These are phyloP conservation scores for Arabidopsis arenosa DNA, from an alignment of 345 rosid species.

Conservation along the genomic window DNA sequence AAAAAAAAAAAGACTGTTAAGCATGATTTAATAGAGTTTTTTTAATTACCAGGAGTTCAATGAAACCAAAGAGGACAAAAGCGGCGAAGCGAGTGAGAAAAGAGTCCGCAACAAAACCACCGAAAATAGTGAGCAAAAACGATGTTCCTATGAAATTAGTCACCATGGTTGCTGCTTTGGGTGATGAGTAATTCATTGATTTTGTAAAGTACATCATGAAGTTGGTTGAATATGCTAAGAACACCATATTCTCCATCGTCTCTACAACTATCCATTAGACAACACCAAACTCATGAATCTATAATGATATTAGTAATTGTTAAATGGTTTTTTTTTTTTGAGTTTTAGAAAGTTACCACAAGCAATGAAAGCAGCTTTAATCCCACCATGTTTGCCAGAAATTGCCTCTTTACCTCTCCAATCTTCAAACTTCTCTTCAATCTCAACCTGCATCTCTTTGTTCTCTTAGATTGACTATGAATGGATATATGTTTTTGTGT, in stretches of 20 bases:
- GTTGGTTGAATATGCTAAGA: constrained; percentile 57
- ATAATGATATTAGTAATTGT: background rate
- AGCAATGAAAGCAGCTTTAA: constrained; percentile 49
- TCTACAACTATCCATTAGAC: constrained; percentile 54
- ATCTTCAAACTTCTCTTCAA: constrained; percentile 47
- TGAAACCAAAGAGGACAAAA: constrained; percentile 47
- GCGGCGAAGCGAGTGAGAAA: constrained; percentile 58
- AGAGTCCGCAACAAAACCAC: constrained; percentile 66
- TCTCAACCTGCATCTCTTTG: constrained; percentile 30
- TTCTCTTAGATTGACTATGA: constrained; percentile 7
- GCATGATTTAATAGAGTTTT: background rate
- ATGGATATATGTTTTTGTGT: background rate
- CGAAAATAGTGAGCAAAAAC: constrained; percentile 63
- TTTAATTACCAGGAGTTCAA: constrained; percentile 54
- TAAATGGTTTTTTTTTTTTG: background rate
- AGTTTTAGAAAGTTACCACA: constrained; percentile 48
- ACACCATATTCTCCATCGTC: constrained; percentile 70
- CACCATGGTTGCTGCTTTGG: constrained; percentile 64
- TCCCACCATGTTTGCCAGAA: constrained; percentile 55
- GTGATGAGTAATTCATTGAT: constrained; percentile 57
- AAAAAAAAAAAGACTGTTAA: background rate
- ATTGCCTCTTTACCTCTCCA: constrained; percentile 56
- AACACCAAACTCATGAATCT: background rate
- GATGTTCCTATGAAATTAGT: constrained; percentile 76
- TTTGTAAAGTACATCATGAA: constrained; percentile 53